Evolutionary conservation across 73 alveolate species (phyloP).

Genomic region (Tetrahymena malaccensis): DNA sequence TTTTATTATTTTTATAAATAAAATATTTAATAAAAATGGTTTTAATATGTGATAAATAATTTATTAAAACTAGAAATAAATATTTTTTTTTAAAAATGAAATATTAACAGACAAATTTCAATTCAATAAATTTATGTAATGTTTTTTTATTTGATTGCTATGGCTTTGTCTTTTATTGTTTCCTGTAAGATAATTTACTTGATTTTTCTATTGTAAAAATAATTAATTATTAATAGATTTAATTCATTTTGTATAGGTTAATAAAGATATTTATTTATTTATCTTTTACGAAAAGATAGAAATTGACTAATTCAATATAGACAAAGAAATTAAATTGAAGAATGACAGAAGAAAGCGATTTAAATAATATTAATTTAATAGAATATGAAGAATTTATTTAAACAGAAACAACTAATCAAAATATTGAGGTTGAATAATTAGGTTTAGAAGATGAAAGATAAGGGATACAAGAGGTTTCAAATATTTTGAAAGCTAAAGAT

Average conservation of each 20-base stretch:
- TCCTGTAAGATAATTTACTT: background rate
- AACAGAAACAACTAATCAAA: background rate
- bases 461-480: background rate
- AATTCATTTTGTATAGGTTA: background rate
- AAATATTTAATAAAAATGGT: background rate
- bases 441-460: background rate
- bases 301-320: background rate
- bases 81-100: background rate
- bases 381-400: background rate
- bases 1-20: too few relatives aligned
- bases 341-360: background rate
- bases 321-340: background rate
- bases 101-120: background rate
- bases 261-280: background rate
- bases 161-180: background rate
- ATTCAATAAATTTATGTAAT: background rate
- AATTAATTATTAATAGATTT: background rate
- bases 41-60: background rate
- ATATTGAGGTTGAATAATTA: background rate
- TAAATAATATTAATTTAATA: background rate
- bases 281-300: background rate
- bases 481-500: background rate
- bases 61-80: too few relatives aligned
- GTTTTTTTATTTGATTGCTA: background rate
- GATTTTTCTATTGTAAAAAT: background rate